Percentiles rank a stretch among this genome's conserved stretches.
Evolutionary conservation across 805 yeast genomes (phyloP).

Genomic region (Myxozyma vanderwaltii): DNA sequence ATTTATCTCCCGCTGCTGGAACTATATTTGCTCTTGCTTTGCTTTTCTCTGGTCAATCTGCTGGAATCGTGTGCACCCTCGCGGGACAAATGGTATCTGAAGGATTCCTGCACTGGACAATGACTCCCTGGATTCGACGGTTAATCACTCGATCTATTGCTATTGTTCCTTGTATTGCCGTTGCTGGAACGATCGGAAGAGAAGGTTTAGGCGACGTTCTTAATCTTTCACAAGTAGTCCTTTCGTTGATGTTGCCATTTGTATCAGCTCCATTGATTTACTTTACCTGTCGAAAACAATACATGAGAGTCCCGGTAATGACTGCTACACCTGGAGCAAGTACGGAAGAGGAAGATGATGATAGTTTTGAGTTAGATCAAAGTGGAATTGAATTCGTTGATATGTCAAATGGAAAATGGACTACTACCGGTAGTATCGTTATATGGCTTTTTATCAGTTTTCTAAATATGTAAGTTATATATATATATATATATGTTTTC

Average conservation of each 20-base stretch:
- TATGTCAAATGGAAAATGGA: constrained; percentile 59
- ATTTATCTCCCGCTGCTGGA: constrained; percentile 76
- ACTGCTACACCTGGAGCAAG: not conserved
- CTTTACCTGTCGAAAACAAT: constrained; percentile 68
- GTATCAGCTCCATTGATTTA: constrained; percentile 82
- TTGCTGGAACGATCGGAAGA: constrained; percentile 71
- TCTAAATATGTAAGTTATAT: constrained; percentile 61
- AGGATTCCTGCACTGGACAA: constrained; percentile 81
- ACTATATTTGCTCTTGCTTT: constrained; percentile 82
- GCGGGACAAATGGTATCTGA: constrained; percentile 89
- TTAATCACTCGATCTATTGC: constrained; percentile 75
- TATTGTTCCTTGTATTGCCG: constrained; percentile 75
- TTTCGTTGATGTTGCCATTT: constrained; percentile 80
- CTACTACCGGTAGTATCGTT: constrained; percentile 53
- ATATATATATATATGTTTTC: not conserved
- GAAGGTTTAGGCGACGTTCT: constrained; percentile 70
- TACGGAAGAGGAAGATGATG: constrained; percentile 15
- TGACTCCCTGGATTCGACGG: constrained; percentile 79
- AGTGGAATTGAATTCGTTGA: constrained; percentile 30
- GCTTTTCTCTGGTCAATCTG: constrained; percentile 82
- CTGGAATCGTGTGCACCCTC: constrained; percentile 90
- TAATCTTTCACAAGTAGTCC: constrained; percentile 82
- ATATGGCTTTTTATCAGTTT: constrained; percentile 74
- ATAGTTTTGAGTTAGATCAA: constrained; percentile 11
- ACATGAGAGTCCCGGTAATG: constrained; percentile 54